Conservation (phyloP, 441 rosid species). For the Corymbia calophylla region DNA sequence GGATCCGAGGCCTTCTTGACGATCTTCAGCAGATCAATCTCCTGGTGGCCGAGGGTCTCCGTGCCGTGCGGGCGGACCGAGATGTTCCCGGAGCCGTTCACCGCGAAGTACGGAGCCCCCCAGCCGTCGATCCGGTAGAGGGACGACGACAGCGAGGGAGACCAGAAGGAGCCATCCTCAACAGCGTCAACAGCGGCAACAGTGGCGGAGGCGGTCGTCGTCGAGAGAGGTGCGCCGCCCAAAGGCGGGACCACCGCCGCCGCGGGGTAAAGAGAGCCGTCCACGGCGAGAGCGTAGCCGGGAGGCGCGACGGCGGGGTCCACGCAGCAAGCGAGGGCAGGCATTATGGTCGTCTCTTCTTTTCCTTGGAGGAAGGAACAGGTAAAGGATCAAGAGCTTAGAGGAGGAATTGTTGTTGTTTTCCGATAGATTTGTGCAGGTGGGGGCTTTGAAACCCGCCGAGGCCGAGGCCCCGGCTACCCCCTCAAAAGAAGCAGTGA, state of each 20-base stretch:
- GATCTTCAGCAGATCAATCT: slow-evolving; percentile 68
- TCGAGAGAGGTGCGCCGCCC: slow-evolving; percentile 14
- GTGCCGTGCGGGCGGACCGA: slow-evolving; percentile 66
- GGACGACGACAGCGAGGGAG: slow-evolving; percentile 55
- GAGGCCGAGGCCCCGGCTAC: slow-evolving; percentile 99
- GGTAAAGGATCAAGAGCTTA: background rate
- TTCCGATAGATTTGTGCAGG: slow-evolving; percentile 26
- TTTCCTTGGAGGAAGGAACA: slow-evolving; percentile 22
- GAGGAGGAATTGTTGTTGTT: background rate
- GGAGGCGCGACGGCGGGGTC: slow-evolving; percentile 73
- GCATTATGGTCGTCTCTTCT: slow-evolving; percentile 41
- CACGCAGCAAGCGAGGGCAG: slow-evolving; percentile 73
- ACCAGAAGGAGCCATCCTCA: slow-evolving; percentile 36
- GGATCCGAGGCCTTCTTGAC: slow-evolving; percentile 78
- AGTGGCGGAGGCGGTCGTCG: slow-evolving; percentile 2
- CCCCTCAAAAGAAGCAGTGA: slow-evolving; percentile 93
- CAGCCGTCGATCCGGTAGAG: slow-evolving; percentile 77
- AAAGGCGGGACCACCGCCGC: slow-evolving; percentile 28
- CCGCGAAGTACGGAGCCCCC: slow-evolving; percentile 88
- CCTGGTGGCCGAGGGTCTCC: slow-evolving; percentile 70
- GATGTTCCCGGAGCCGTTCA: slow-evolving; percentile 64
- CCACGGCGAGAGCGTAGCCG: slow-evolving; percentile 47
- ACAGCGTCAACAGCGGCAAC: slow-evolving; percentile 4
- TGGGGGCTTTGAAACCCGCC: slow-evolving; percentile 99
- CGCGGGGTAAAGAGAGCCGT: slow-evolving; percentile 11